These are phyloP conservation scores for Codiaeum variegatum DNA, from an alignment of 441 rosid species.

Conservation along the genomic window DNA sequence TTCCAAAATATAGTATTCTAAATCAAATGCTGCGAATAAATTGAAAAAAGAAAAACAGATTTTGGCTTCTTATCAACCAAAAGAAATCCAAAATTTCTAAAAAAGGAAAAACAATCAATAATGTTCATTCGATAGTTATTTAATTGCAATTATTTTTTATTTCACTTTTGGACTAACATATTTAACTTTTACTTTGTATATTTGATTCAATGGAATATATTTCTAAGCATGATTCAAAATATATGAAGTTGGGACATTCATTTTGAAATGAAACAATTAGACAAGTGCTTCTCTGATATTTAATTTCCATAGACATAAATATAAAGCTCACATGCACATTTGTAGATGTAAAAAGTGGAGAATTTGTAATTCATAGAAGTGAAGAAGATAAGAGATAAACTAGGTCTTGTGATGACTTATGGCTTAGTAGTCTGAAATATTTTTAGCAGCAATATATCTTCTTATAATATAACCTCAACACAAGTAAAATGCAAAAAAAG, in stretches of 20 bases:
- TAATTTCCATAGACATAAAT: background rate
- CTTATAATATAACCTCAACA: background rate
- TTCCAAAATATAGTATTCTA: no score
- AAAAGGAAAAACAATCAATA: no score
- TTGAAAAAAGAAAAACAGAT: no score
- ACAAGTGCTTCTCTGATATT: background rate
- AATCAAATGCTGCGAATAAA: no score
- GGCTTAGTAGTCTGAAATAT: background rate
- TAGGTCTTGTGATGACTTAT: background rate
- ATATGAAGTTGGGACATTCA: background rate
- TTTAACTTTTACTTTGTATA: background rate
- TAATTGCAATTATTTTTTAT: no score
- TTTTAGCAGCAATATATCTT: background rate
- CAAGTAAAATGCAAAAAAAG: background rate
- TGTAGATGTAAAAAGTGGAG: background rate
- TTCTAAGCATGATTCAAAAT: background rate
- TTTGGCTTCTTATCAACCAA: no score
- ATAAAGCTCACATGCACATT: background rate
- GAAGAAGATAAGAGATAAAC: background rate
- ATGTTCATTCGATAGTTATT: no score
- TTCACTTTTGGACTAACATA: no score
- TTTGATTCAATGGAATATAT: background rate
- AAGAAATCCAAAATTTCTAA: no score
- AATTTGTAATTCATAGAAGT: background rate
- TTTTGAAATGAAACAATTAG: no score